Evolutionary conservation across 129 eudicot genomes (phyloP).

Genomic region (Erigeron canadensis): DNA sequence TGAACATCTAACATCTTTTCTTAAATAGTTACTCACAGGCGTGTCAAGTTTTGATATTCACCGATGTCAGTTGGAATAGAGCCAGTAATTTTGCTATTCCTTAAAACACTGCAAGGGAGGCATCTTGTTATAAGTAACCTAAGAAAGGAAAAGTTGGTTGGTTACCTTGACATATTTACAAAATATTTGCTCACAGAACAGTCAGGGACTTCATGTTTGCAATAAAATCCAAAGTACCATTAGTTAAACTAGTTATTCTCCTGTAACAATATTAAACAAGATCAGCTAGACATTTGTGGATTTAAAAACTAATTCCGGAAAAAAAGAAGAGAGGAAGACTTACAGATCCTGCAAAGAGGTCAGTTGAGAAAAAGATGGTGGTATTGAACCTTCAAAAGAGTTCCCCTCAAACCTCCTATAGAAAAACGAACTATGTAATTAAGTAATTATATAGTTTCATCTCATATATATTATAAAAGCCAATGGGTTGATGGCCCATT

Average conservation of each 20-base stretch:
- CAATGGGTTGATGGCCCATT: no score
- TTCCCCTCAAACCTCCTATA: conserved; percentile 80
- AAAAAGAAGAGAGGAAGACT: conserved; percentile 17
- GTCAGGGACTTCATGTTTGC: conserved; percentile 44
- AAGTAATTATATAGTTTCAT: background rate
- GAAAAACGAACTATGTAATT: conserved; percentile 3
- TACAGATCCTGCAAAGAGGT: conserved; percentile 56
- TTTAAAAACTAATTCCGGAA: background rate
- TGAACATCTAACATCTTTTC: background rate
- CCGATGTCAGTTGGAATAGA: conserved; percentile 59
- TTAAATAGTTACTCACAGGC: conserved; percentile 47
- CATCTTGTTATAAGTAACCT: background rate
- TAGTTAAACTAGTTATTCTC: conserved; percentile 70
- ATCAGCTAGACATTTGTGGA: background rate
- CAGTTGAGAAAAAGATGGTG: conserved; percentile 53
- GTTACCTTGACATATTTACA: background rate
- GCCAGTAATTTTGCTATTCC: conserved; percentile 70
- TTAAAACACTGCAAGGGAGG: conserved; percentile 46
- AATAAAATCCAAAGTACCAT: conserved; percentile 64
- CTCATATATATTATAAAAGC: background rate
- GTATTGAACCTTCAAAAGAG: conserved; percentile 76
- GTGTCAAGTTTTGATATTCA: conserved; percentile 43
- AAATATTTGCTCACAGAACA: conserved; percentile 47
- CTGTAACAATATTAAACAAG: conserved; percentile 29
- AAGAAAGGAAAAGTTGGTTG: background rate